Evolutionary conservation across 139 green algal species (phyloP), one percentile per base, ranked within the genome.

Genomic region (Tetraselmis chui): DNA sequence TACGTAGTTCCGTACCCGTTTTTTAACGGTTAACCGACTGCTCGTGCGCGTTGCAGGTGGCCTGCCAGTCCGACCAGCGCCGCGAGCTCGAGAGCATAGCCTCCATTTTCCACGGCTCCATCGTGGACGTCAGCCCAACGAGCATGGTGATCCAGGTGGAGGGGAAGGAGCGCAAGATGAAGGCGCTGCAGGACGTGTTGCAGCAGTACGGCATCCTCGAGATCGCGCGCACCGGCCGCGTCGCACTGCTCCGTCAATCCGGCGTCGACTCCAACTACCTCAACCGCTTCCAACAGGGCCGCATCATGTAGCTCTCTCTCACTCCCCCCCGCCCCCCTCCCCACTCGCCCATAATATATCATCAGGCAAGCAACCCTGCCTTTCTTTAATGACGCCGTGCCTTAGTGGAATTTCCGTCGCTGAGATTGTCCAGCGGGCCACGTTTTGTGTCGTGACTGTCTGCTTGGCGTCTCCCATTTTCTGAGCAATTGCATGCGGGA

Each of bases 81-180:
- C 84, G 89, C 1, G 96, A 98, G 89, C 74, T 99, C 24, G 85
- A 91, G 1, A 90, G 97, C 88, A 85, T 98, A 59, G 92, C 88
- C 0, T 30, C 91, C 58, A 98, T 99, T 84, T 99, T 99, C 94
- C 91, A 93, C 27, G 91, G 90, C 79, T 83, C 83, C 27, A 88
- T 98, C 23, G 88, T 93, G 75, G 96, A 99, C 83, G 88, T 98
- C 0, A 89, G 80, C n/a, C 80, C 86, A 18, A 86, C 81, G 75
- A 97, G 90, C 2, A 79, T 98, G 59, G 98, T 94, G 1, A 88
- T 99, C 28, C 94, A 99, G 91, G 86, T 98, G 28, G 87, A 92
- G 80, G 96, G 96, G 31, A 94, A 95, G 86, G 89, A 96, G 84
- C 86, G 94, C 81, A 99, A 99, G 88, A 94, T 99, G 88, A 80